These are phyloP conservation scores for Orychophragmus violaceus DNA, from an alignment of 345 rosid genomes.

Conservation along the genomic window DNA sequence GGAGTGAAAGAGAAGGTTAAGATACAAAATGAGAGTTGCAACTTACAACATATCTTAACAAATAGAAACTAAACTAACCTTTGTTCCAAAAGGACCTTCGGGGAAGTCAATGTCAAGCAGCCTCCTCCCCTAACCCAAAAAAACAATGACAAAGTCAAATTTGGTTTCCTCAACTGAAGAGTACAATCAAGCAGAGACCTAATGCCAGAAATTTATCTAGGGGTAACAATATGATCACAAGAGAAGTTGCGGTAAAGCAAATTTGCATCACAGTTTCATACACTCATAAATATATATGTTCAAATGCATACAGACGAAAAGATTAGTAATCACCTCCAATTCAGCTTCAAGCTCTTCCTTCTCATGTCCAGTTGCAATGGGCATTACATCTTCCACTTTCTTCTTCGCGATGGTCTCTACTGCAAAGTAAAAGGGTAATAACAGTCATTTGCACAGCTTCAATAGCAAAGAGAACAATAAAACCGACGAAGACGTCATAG, in stretches of 20 bases:
- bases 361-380: slow-evolving; percentile 95
- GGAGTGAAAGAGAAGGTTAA: not conserved
- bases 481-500: no score
- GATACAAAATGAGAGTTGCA: not conserved
- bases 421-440: slow-evolving; percentile 13
- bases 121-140: slow-evolving; percentile 51
- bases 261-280: not conserved
- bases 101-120: slow-evolving; percentile 67
- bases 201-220: no score
- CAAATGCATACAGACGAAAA: not conserved
- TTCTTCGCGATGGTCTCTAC: slow-evolving; percentile 33
- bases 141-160: not conserved
- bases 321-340: slow-evolving; percentile 42
- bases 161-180: not conserved
- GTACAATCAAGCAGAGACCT: not conserved
- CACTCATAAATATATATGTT: not conserved
- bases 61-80: slow-evolving; percentile 42
- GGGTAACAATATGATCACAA: not conserved
- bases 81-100: slow-evolving; percentile 85
- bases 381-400: slow-evolving; percentile 76
- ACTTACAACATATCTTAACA: not conserved
- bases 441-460: not conserved
- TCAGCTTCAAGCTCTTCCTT: slow-evolving; percentile 81
- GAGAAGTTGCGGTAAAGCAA: not conserved
- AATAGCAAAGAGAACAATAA: no score